Evolutionary conservation across 768 basidiomycete genomes (phyloP).

Genomic region (Trametes elegans): DNA sequence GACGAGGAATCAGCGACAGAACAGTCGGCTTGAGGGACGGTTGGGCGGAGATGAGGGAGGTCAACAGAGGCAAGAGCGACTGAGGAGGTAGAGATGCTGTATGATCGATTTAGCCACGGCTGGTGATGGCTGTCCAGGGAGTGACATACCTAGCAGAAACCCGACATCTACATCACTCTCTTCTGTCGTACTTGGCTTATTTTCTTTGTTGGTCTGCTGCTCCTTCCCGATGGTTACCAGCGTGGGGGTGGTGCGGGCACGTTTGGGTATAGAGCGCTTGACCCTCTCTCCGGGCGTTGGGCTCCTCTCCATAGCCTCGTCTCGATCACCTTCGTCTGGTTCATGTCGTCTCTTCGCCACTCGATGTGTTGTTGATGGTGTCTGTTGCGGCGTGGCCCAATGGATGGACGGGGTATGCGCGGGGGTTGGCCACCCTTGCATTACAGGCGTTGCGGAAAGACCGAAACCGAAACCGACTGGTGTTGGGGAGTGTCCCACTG

Average conservation of each 20-base stretch:
- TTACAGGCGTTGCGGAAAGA: constrained; percentile 44
- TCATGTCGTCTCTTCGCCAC: constrained; percentile 66
- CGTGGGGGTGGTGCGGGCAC: constrained; percentile 47
- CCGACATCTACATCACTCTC: constrained; percentile 76
- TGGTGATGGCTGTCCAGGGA: neutral
- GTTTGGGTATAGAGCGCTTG: constrained; percentile 68
- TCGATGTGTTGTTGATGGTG: constrained; percentile 44
- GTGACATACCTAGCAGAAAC: constrained; percentile 66
- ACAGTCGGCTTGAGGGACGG: constrained; percentile 71
- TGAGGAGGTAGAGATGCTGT: constrained; percentile 80
- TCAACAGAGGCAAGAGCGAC: constrained; percentile 71
- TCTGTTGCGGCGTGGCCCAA: constrained; percentile 47
- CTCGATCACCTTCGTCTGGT: constrained; percentile 62
- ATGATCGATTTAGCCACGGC: constrained; percentile 16
- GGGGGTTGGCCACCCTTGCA: constrained; percentile 47
- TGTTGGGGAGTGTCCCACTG: constrained; percentile 58
- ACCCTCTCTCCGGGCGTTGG: constrained; percentile 81
- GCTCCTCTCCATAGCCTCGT: constrained; percentile 81
- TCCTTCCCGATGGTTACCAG: constrained; percentile 33
- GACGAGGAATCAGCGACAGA: constrained; percentile 79
- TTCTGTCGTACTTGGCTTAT: constrained; percentile 41
- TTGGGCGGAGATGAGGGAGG: constrained; percentile 61
- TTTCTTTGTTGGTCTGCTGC: constrained; percentile 46
- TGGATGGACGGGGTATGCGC: constrained; percentile 37
- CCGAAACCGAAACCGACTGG: constrained; percentile 77